phyloP scores from a whole-genome alignment of 2,329 filamentous ascomycete species.

The Calonectria hongkongensis region DNA sequence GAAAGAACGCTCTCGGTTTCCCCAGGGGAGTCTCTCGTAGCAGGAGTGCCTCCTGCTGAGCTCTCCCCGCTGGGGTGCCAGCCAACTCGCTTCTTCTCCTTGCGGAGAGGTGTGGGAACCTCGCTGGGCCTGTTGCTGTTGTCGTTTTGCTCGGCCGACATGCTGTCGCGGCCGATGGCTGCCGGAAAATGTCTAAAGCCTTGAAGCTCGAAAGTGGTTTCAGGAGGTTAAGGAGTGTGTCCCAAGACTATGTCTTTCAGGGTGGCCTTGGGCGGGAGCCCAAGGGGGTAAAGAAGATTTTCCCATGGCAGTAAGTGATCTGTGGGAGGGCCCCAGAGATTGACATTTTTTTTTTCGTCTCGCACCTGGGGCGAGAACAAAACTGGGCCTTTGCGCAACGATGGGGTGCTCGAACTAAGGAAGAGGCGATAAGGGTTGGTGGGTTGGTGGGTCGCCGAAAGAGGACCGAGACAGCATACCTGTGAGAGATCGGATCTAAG shows the following conservation, averaged over 20 bases:
- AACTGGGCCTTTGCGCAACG: slow-evolving; percentile 51
- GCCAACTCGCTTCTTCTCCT: slow-evolving; percentile 64
- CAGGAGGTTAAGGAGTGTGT: slow-evolving; percentile 39
- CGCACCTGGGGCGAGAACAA: slow-evolving; percentile 52
- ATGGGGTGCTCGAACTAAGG: slow-evolving; percentile 41
- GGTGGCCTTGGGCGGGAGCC: slow-evolving; percentile 41
- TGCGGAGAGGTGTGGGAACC: slow-evolving; percentile 58
- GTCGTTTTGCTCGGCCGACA: slow-evolving; percentile 54
- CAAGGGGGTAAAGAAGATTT: slow-evolving; percentile 42
- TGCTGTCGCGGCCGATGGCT: slow-evolving; percentile 35
- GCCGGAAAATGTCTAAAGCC: slow-evolving; percentile 18
- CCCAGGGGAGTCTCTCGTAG: slow-evolving; percentile 31
- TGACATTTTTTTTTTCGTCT: slow-evolving; percentile 41
- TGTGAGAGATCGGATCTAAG: slow-evolving; percentile 26
- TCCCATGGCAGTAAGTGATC: slow-evolving; percentile 47
- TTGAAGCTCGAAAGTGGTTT: slow-evolving; percentile 17
- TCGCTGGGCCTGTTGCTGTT: slow-evolving; percentile 56
- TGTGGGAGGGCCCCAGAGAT: slow-evolving; percentile 47
- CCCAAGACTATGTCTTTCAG: slow-evolving; percentile 46
- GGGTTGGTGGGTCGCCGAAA: slow-evolving; percentile 58
- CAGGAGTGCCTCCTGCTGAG: slow-evolving; percentile 37
- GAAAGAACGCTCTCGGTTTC: slow-evolving; percentile 52
- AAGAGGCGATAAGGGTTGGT: slow-evolving; percentile 54
- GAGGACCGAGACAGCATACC: slow-evolving; percentile 55
- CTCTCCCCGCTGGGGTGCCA: slow-evolving; percentile 59